Percentiles rank a stretch among this genome's conserved stretches.
phyloP scores from a whole-genome alignment of 2,329 filamentous ascomycete species.

The Esteya vermicola region DNA sequence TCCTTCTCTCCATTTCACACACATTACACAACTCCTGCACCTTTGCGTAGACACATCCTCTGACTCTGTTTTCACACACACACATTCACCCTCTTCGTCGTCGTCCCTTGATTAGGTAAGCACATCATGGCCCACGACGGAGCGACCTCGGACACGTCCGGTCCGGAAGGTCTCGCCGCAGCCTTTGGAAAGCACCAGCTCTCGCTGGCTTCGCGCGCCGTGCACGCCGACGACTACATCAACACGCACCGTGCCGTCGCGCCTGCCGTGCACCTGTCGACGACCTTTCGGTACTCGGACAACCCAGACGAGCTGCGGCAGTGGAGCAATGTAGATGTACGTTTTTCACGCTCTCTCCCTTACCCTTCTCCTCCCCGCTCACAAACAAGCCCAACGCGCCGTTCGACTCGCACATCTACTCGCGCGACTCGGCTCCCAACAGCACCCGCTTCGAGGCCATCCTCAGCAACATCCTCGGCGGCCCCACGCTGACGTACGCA shows the following conservation, averaged over 20 bases:
- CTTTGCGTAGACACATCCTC: too few relatives aligned
- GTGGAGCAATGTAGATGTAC: slow-evolving; percentile 41
- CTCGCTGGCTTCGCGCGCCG: slow-evolving; percentile 53
- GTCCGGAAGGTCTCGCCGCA: slow-evolving; percentile 14
- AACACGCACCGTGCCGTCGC: slow-evolving; percentile 67
- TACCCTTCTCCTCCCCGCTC: neutral
- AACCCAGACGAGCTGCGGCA: slow-evolving; percentile 51
- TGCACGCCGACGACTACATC: slow-evolving; percentile 71
- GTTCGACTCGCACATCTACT: slow-evolving; percentile 64
- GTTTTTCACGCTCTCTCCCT: slow-evolving; percentile 10
- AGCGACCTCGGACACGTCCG: neutral
- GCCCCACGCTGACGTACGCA: slow-evolving; percentile 59
- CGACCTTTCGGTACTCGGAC: slow-evolving; percentile 69
- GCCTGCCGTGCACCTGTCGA: slow-evolving; percentile 79
- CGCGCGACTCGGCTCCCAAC: slow-evolving; percentile 64
- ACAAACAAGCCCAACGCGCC: slow-evolving; percentile 26
- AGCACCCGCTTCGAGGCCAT: slow-evolving; percentile 74
- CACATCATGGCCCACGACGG: neutral
- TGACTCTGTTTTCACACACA: too few relatives aligned
- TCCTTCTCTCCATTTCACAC: too few relatives aligned
- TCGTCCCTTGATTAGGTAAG: neutral
- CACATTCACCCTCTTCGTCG: too few relatives aligned
- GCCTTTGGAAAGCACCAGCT: slow-evolving; percentile 22
- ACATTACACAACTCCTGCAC: too few relatives aligned
- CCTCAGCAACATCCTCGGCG: slow-evolving; percentile 58